phyloP scores from a whole-genome alignment of 305 asterid genomes.

The Solanum hybrid region DNA sequence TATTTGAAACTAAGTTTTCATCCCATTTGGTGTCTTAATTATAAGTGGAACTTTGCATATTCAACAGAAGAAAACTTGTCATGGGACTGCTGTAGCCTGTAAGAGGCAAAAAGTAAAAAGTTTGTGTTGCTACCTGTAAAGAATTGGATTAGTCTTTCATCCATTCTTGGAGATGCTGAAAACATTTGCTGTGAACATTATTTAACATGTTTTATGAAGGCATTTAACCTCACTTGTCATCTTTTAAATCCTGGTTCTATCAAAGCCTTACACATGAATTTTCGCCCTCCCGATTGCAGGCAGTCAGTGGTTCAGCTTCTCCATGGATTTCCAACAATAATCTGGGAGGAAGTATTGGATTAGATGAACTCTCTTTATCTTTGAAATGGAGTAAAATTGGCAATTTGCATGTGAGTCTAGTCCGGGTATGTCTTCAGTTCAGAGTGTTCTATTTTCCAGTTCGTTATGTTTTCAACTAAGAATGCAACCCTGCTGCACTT shows the following conservation, averaged over 20 bases:
- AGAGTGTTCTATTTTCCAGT: not conserved
- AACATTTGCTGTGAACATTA: not conserved
- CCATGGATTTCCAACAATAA: slow-evolving; percentile 49
- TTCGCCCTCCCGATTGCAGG: slow-evolving; percentile 35
- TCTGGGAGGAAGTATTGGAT: slow-evolving; percentile 42
- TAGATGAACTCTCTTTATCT: slow-evolving; percentile 52
- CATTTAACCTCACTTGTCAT: not conserved
- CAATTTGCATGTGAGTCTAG: slow-evolving; percentile 61
- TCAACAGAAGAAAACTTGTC: not conserved
- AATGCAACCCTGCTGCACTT: not conserved
- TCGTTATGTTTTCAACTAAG: not conserved
- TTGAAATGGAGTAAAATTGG: slow-evolving; percentile 87
- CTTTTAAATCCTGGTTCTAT: not conserved
- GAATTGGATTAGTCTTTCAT: not conserved
- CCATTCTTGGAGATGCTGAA: not conserved
- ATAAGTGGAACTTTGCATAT: not conserved
- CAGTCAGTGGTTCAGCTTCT: slow-evolving; percentile 46
- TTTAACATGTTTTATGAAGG: not conserved
- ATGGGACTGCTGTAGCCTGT: not conserved
- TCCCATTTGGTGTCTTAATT: not conserved
- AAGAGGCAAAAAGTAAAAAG: not conserved
- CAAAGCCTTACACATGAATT: not conserved
- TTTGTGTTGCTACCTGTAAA: not conserved
- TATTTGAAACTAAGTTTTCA: not conserved
- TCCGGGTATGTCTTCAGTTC: slow-evolving; percentile 47